Base-by-base conservation (phyloP, 1,139 yeast species). In the Casaregolazyma suthepensis region DNA sequence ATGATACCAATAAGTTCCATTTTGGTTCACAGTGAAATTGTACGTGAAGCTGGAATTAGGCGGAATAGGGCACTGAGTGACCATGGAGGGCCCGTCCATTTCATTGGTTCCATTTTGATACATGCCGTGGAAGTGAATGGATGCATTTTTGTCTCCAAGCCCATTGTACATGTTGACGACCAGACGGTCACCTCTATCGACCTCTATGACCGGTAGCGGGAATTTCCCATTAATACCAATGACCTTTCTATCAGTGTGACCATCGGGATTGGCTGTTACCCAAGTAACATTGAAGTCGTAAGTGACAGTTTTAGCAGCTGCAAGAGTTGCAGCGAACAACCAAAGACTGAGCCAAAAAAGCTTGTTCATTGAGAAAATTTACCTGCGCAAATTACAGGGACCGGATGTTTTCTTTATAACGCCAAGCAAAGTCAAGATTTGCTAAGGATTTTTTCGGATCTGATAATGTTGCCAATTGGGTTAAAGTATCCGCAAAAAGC, bases 1-100 rank as follows among this genome's bases (percentile, higher is more conserved):
- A 70, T 91, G 98, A 74, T 91, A 91, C 97, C 98, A 91, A 75
- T 78, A 91, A 2, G 96, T 80, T 59, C 98, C 98, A 48, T 77
- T 79, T 68, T 91, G 96, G 67, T 82, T 81, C 48, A 88, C 90
- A 9, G 95, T 85, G 70, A 91, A 91, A 74, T 91, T 88, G 67
- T 73, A 73, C 40, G 75, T 83, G 81, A 85, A 79, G 13, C 85
- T 78, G 55, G 75, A 76, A 26, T 87, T 87, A 1, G 93, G 86
- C n/a, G 86, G 81, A 57, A 89, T 82, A 45, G 96, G 95, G 75
- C 96, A 89, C 71, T 91, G 97, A 26, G 89, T 83, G 35, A 90
- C 79, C 80, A 80, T 75, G 63, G 86, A 87, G 5, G 96, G 94
- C 49, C 98, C 98, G 68, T 91, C 98, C 87, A 85, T 84, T 66